phyloP scores from a whole-genome alignment of 345 rosid genomes.

The Firmiana major region DNA sequence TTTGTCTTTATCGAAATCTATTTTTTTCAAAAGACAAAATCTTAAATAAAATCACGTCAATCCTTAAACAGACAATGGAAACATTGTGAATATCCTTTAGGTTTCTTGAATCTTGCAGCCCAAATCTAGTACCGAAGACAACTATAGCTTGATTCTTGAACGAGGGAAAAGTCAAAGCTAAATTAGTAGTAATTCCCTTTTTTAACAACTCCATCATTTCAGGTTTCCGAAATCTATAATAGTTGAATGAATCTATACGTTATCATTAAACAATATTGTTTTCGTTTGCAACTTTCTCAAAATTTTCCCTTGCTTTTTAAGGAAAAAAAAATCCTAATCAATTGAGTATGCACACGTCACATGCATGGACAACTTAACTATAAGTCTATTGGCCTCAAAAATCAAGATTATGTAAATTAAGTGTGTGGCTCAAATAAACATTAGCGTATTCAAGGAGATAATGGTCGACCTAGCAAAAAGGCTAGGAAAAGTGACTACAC shows the following conservation, averaged over 20 bases:
- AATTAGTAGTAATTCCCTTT: background rate
- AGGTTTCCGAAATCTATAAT: background rate
- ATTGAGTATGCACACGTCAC: background rate
- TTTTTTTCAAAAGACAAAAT: too few species aligned
- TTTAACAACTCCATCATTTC: background rate
- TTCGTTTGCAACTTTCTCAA: background rate
- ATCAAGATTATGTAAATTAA: background rate
- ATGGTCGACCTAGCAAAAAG: background rate
- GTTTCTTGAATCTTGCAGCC: background rate
- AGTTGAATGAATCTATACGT: background rate
- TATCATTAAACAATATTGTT: background rate
- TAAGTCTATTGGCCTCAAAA: background rate
- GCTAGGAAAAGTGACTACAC: background rate
- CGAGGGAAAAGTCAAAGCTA: background rate
- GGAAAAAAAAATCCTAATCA: background rate
- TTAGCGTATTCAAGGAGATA: background rate
- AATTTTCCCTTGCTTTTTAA: background rate
- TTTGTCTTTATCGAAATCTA: too few species aligned
- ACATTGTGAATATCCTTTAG: background rate
- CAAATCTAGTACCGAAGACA: background rate
- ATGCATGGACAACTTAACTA: background rate
- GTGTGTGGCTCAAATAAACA: conserved; percentile 7
- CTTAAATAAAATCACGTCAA: too few species aligned
- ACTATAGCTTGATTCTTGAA: background rate
- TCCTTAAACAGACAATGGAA: too few species aligned